Base-by-base conservation (phyloP, 345 rosid species). In the Mangifera indica region DNA sequence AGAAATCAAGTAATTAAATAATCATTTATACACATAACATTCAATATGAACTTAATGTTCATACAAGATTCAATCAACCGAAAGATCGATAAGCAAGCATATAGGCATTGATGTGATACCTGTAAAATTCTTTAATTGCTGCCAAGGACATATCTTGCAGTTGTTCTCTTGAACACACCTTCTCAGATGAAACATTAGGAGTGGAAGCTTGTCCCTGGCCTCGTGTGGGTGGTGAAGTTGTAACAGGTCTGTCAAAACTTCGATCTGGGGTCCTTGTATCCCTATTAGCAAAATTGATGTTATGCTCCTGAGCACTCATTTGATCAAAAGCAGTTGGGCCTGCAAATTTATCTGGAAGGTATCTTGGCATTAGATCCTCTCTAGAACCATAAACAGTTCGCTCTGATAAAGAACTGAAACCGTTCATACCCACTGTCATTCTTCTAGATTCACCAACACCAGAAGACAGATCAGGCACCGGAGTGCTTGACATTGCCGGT, bases 71-170 rank as follows among this genome's bases (percentile, higher is more conserved):
- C 54, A 20, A 32, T 13, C 14, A 22, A 45, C 68, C 7, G 21
- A 21, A 6, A 44, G 44, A 42, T 20, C 20, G 40, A 57, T 2
- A 25, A 37, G 49, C 58, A 56, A 10, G 70, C 21, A 64, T 54
- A 57, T 29, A 24, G 5, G 52, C 0, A 37, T 37, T 37, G 42
- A 60, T 15, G 64, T 1, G 10, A 68, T 87, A 96, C 99, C 99
- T 93, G 80, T 93, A 96, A 82, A 77, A 96, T 83, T 96, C 99
- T 80, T 84, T 91, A 67, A 96, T 93, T 60, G 99, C 89, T 45
- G 81, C 82, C 80, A 89, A 65, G 58, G 93, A 93, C 96, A 73
- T 79, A 17, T 81, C 84, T 3, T 67, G 79, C 49, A 91, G 76
- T 34, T 49, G 82, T 73, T 89, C 98, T 67, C 91, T 97, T 55